Percentiles rank a stretch among this genome's conserved stretches.
These are phyloP conservation scores for Colletotrichum agaves DNA, from an alignment of 2,329 filamentous ascomycete genomes.

Conservation along the genomic window DNA sequence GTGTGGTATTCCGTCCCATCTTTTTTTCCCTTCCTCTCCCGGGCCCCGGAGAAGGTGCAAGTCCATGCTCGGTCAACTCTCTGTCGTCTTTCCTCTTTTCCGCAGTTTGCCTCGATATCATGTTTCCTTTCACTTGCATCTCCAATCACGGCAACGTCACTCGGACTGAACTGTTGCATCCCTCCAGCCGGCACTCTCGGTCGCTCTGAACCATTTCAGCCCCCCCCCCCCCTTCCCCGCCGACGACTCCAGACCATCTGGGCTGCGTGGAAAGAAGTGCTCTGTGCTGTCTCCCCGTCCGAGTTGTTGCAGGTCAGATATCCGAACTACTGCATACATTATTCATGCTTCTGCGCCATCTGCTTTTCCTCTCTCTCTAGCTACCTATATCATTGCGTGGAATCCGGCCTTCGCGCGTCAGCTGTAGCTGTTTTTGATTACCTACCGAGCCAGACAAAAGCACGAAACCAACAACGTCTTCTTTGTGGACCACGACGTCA, in stretches of 20 bases:
- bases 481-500: constrained; percentile 16
- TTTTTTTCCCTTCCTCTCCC: background rate
- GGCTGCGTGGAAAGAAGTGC: constrained; percentile 4
- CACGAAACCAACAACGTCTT: background rate
- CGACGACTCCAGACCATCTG: background rate
- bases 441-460: background rate
- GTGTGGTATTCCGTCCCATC: background rate
- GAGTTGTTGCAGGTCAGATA: constrained; percentile 18
- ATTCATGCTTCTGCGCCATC: constrained; percentile 10
- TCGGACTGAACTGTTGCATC: constrained; percentile 3
- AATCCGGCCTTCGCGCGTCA: background rate
- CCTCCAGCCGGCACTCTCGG: constrained; percentile 8
- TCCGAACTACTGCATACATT: constrained; percentile 2
- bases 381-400: background rate
- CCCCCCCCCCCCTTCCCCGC: background rate
- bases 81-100: background rate
- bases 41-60: background rate
- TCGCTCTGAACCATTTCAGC: background rate
- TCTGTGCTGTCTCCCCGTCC: constrained; percentile 23
- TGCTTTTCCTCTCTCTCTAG: background rate
- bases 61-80: background rate
- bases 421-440: background rate
- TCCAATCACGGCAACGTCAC: background rate
- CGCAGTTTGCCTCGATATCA: background rate
- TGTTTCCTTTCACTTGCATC: background rate